Percentiles rank a stretch among this genome's conserved stretches.
Evolutionary conservation across 805 yeast species (phyloP).

Genomic region (Teunomyces kruisii): DNA sequence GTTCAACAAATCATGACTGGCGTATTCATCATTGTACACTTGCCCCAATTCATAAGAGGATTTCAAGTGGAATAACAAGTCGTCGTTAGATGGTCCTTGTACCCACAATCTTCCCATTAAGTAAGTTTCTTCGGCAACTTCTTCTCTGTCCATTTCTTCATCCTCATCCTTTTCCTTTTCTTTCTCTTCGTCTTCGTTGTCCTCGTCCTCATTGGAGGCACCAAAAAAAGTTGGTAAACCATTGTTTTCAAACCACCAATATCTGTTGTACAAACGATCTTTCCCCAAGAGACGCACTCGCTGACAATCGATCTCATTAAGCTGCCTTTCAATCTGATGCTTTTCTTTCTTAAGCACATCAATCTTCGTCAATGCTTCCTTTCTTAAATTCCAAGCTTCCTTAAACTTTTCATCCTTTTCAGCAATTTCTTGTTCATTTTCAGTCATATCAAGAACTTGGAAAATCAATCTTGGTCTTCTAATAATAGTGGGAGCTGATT

Average conservation of each 20-base stretch:
- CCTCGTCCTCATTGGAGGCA: constrained; percentile 38
- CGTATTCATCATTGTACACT: constrained; percentile 1
- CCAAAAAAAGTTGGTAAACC: constrained; percentile 65
- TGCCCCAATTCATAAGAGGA: constrained; percentile 3
- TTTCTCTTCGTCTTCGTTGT: constrained; percentile 33
- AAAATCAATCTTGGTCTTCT: constrained; percentile 11
- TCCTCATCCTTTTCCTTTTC: constrained; percentile 24
- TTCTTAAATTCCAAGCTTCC: constrained; percentile 45
- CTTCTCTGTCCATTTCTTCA: constrained; percentile 46
- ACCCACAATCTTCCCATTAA: constrained; percentile 86
- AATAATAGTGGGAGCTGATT: background rate
- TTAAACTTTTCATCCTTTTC: constrained; percentile 43
- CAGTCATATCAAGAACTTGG: constrained; percentile 37
- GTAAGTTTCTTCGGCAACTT: constrained; percentile 53
- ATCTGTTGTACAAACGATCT: constrained; percentile 80
- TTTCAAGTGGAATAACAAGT: constrained; percentile 30
- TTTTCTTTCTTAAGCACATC: constrained; percentile 51
- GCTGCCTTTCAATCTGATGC: constrained; percentile 54
- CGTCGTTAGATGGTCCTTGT: constrained; percentile 75
- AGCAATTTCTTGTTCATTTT: constrained; percentile 38
- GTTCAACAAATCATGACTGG: constrained; percentile 11
- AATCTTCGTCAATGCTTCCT: constrained; percentile 37
- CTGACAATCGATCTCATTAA: constrained; percentile 74
- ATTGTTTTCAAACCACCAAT: constrained; percentile 93
- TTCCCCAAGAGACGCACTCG: constrained; percentile 74